Evolutionary conservation across 2,329 filamentous ascomycete genomes (phyloP).

Genomic region (Phyllosticta citriasiana): DNA sequence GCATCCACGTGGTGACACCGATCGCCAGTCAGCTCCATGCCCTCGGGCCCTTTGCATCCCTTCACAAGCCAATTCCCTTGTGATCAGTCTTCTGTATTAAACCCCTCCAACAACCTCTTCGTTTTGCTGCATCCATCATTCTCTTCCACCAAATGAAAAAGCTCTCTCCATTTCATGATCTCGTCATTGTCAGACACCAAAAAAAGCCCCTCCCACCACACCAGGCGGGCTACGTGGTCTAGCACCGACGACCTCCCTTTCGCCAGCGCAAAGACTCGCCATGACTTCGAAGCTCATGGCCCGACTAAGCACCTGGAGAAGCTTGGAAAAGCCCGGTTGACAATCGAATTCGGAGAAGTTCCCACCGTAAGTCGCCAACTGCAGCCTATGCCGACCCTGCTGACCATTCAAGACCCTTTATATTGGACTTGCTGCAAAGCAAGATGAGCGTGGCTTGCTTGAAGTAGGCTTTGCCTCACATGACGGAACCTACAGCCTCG

Average conservation of each 20-base stretch:
- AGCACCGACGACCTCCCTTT: neutral
- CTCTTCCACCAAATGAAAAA: neutral
- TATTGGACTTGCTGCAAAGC: slow-evolving; percentile 50
- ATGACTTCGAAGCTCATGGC: slow-evolving; percentile 19
- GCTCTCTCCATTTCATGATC: neutral
- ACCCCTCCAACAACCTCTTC: neutral
- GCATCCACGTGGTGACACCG: slow-evolving; percentile 1
- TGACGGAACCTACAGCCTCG: slow-evolving; percentile 63
- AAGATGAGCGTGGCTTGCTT: slow-evolving; percentile 41
- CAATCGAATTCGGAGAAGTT: slow-evolving; percentile 11
- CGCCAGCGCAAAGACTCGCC: slow-evolving; percentile 12
- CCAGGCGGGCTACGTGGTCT: slow-evolving; percentile 7
- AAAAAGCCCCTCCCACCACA: neutral
- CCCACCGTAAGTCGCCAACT: slow-evolving; percentile 13
- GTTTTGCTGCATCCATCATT: neutral
- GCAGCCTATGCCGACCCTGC: neutral
- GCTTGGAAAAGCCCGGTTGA: slow-evolving; percentile 14
- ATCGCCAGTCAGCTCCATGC: neutral
- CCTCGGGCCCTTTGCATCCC: slow-evolving; percentile 1
- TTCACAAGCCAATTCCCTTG: slow-evolving; percentile 1
- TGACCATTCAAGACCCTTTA: slow-evolving; percentile 36
- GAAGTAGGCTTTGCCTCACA: slow-evolving; percentile 60
- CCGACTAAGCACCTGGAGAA: slow-evolving; percentile 17
- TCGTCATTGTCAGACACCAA: slow-evolving; percentile 6
- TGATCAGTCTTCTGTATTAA: neutral